A percentile compares a stretch with the other conserved stretches of the same genome.
phyloP scores from a whole-genome alignment of 2,329 filamentous ascomycete species.

The Talaromyces sp. region DNA sequence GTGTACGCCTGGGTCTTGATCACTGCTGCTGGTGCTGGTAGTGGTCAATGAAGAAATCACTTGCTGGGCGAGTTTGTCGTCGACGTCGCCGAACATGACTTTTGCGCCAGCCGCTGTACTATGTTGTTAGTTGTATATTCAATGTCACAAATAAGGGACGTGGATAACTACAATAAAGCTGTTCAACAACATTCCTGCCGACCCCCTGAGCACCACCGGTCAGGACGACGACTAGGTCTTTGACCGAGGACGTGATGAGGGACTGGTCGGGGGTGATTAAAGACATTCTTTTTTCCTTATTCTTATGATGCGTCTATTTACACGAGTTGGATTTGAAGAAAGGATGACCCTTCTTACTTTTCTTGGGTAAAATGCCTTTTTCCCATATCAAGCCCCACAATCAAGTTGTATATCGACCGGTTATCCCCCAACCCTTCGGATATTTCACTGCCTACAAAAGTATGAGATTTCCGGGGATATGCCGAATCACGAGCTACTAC shows the following conservation, averaged over 20 bases:
- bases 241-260: conserved; percentile 14
- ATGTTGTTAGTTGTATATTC: not conserved
- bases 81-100: conserved; percentile 12
- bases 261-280: conserved; percentile 14
- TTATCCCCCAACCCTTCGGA: not conserved
- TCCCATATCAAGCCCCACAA: not conserved
- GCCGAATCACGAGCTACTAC: not conserved
- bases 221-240: conserved; percentile 43
- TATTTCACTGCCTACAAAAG: not conserved
- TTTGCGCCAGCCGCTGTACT: conserved; percentile 11
- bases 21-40: not conserved
- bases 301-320: conserved; percentile 17
- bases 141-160: not conserved
- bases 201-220: conserved; percentile 40
- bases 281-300: conserved; percentile 9
- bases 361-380: no score
- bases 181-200: conserved; percentile 18
- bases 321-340: not conserved
- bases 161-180: conserved; percentile 13
- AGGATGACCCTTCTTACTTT: no score
- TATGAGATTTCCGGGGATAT: not conserved
- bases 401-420: not conserved
- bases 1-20: not conserved
- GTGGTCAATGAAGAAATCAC: conserved; percentile 4
- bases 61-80: conserved; percentile 3